Evolutionary conservation across 495 filamentous ascomycete species (phyloP), one percentile per base, ranked within the genome.

Genomic region (Cryomyces antarcticus): DNA sequence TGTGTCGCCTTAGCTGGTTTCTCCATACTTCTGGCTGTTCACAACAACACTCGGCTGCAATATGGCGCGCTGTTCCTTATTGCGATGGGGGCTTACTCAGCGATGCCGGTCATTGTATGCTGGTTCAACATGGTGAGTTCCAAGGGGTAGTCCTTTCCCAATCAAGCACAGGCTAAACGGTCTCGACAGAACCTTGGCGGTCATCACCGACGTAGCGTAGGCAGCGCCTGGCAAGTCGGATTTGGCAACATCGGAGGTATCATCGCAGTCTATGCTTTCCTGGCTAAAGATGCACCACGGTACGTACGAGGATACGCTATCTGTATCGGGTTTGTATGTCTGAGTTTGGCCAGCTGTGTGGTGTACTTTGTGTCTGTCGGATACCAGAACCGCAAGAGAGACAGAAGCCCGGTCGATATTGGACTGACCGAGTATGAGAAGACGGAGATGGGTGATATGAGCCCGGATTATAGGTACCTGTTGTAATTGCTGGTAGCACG

Each of bases 211-310:
- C 71, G 86, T 11, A 67, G 78, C 35, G 75, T 97, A 4, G 89
- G 86, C 6, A 73, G 75, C 4, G 89, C 82, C 5, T 94, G 79
- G 80, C 86, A 93, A 56, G 64, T 95, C 37, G 85, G 80, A 0
- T 92, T 92, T 49, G 88, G 88, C n/a, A 94, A 95, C 50, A 80
- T 86, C 47, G 87, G 85, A 33, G 89, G 88, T 10, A 92, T 97
- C 49, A 85, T 95, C 43, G 71, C 88, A 0, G 87, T 84, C 0
- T 95, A 79, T 60, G 66, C 75, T 0, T 97, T 96, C 59, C 49
- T 89, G 27, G 50, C 56, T 5, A 74, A 68, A 38, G 83, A 95
- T 55, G 74, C 71, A 2, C 79, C 80, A 5, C 52, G 63, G 2
- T 93, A 78, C 57, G 73, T 62, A 10, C 70, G 70, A 17, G 89